Evolutionary conservation across 495 filamentous ascomycete genomes (phyloP).

Genomic region (Chaetomium tenue): DNA sequence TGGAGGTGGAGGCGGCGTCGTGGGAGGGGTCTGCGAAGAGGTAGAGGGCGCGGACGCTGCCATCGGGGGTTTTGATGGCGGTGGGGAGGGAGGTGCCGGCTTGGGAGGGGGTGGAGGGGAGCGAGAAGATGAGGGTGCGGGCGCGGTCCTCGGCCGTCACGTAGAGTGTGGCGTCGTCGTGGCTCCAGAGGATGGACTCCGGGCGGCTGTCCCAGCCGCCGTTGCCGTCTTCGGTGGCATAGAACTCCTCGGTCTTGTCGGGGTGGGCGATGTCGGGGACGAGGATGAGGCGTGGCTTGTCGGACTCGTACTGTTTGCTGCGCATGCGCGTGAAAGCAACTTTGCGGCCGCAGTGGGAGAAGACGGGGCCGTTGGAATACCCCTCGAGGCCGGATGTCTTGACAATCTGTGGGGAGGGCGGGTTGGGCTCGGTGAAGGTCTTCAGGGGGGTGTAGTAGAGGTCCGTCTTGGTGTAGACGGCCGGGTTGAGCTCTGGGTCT

Average conservation of each 20-base stretch:
- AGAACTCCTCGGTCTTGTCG: conserved; percentile 62
- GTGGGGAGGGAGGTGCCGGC: conserved; percentile 53
- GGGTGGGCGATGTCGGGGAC: conserved; percentile 57
- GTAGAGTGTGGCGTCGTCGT: conserved; percentile 62
- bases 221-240: conserved; percentile 58
- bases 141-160: conserved; percentile 67
- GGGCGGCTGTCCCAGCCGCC: conserved; percentile 69
- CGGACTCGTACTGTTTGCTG: conserved; percentile 81
- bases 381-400: conserved; percentile 59
- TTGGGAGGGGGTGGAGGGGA: conserved; percentile 53
- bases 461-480: conserved; percentile 77
- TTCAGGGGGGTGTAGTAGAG: conserved; percentile 69
- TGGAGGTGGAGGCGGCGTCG: conserved; percentile 6
- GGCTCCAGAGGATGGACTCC: conserved; percentile 61
- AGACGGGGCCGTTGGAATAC: conserved; percentile 70
- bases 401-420: conserved; percentile 46
- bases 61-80: conserved; percentile 55
- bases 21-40: conserved; percentile 52
- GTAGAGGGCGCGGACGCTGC: conserved; percentile 59
- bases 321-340: conserved; percentile 82
- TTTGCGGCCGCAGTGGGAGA: conserved; percentile 69
- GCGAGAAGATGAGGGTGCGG: conserved; percentile 61
- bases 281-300: conserved; percentile 77
- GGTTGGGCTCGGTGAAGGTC: conserved; percentile 53
- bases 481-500: conserved; percentile 73